phyloP scores from a whole-genome alignment of 768 basidiomycete genomes.

The Hygrocybe punicea region DNA sequence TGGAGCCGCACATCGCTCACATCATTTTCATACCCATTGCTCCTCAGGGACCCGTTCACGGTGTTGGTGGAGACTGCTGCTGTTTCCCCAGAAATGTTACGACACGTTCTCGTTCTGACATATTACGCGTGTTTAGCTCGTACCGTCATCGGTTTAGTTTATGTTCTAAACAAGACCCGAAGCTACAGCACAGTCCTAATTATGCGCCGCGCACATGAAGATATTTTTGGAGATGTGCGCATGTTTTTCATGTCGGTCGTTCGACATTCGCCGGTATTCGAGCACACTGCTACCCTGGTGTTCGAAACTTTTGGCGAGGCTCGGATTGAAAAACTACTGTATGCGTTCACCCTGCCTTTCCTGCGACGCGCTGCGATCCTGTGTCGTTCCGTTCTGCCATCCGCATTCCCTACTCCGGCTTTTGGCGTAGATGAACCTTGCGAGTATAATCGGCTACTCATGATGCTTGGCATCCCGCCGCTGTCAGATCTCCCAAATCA shows the following conservation, averaged over 20 bases:
- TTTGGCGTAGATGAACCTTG: constrained; percentile 41
- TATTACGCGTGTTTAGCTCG: constrained; percentile 91
- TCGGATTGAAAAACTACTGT: constrained; percentile 80
- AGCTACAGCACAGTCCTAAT: constrained; percentile 47
- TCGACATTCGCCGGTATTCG: constrained; percentile 82
- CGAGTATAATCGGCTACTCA: constrained; percentile 79
- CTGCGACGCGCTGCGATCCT: constrained; percentile 84
- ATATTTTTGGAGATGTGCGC: constrained; percentile 78
- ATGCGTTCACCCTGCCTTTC: constrained; percentile 88
- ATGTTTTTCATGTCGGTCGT: constrained; percentile 92
- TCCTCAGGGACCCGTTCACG: constrained; percentile 87
- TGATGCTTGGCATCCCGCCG: constrained; percentile 72
- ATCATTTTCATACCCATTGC: constrained; percentile 78
- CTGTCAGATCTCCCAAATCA: constrained; percentile 77
- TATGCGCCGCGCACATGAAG: constrained; percentile 52
- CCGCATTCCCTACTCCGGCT: constrained; percentile 54
- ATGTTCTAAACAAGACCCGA: constrained; percentile 70
- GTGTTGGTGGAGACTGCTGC: constrained; percentile 88
- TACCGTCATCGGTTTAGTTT: constrained; percentile 81
- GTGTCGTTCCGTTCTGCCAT: constrained; percentile 68
- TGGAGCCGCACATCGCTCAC: constrained; percentile 86
- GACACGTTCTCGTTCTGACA: constrained; percentile 80
- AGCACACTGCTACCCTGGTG: constrained; percentile 76
- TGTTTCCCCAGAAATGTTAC: constrained; percentile 83
- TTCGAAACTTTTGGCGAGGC: constrained; percentile 81